These are phyloP conservation scores for Abelmoschus esculentus DNA, from an alignment of 345 rosid genomes.

Conservation along the genomic window DNA sequence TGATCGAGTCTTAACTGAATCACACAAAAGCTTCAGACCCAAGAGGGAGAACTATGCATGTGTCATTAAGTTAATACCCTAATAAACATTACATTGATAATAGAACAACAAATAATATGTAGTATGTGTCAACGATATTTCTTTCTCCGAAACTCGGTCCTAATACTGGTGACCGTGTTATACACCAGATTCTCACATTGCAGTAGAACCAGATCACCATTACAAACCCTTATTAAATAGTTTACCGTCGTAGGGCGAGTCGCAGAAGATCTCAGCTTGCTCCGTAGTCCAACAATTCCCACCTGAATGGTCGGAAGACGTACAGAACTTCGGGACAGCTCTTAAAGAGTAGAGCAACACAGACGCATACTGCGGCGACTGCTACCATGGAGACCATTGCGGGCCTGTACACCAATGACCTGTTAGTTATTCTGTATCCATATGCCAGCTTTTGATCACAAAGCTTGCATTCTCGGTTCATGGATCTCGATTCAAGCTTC, in stretches of 20 bases:
- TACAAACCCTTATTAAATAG: conserved; percentile 18
- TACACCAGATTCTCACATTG: conserved; percentile 31
- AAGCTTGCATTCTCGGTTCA: conserved; percentile 47
- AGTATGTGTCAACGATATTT: not conserved
- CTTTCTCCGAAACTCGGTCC: conserved; percentile 13
- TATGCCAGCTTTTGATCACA: conserved; percentile 60
- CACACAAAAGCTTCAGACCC: not conserved
- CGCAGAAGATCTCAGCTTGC: conserved; percentile 39
- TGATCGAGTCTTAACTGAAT: too few relatives aligned
- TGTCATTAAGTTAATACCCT: not conserved
- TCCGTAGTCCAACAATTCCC: conserved; percentile 88
- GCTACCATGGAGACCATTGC: conserved; percentile 97
- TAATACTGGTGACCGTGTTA: conserved; percentile 11
- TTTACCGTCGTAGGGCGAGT: conserved; percentile 7
- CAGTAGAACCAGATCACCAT: conserved; percentile 19
- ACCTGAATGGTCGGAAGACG: conserved; percentile 90
- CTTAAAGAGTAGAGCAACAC: conserved; percentile 94
- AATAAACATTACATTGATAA: conserved; percentile 1
- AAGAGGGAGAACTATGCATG: not conserved
- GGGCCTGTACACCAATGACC: conserved; percentile 75
- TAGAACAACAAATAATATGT: conserved; percentile 6
- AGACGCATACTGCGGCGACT: conserved; percentile 90
- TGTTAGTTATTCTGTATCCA: conserved; percentile 28
- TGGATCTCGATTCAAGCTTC: conserved; percentile 21
- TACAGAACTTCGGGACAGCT: conserved; percentile 87